These are phyloP conservation scores for Verticillium klebahnii DNA, from an alignment of 2,329 filamentous ascomycete genomes.

Conservation along the genomic window DNA sequence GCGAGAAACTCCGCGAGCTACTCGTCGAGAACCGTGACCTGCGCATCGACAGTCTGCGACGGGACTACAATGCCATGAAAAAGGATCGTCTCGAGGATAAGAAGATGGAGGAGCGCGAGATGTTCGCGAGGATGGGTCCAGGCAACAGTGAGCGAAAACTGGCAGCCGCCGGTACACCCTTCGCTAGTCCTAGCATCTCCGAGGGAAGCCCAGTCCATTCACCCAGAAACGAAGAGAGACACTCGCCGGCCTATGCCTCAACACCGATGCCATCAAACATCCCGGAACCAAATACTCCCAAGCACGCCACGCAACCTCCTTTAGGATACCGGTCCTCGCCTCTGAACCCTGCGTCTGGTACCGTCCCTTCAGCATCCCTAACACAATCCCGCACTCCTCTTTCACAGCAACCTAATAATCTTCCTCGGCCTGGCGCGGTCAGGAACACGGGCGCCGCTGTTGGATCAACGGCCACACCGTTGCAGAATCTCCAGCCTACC, in stretches of 20 bases:
- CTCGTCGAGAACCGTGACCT: background rate
- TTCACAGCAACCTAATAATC: background rate
- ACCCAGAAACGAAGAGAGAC: background rate
- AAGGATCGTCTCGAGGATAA: background rate
- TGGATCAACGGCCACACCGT: background rate
- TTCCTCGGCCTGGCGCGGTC: background rate
- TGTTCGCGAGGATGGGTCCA: background rate
- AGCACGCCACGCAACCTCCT: background rate
- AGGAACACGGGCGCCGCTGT: background rate
- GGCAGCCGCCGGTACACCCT: background rate
- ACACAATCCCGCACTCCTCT: background rate
- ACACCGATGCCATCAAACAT: background rate
- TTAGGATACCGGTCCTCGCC: background rate
- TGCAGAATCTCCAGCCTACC: background rate
- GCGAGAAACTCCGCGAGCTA: background rate
- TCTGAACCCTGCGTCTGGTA: background rate
- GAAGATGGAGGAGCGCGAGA: background rate
- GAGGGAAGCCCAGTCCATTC: background rate
- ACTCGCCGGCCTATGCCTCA: background rate
- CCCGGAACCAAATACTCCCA: background rate
- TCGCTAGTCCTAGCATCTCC: background rate
- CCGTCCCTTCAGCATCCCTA: background rate
- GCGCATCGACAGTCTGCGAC: background rate
- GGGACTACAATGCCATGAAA: background rate
- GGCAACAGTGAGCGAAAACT: background rate